These are phyloP conservation scores for Auricularia cornea DNA, from an alignment of 768 basidiomycete species.

Conservation along the genomic window DNA sequence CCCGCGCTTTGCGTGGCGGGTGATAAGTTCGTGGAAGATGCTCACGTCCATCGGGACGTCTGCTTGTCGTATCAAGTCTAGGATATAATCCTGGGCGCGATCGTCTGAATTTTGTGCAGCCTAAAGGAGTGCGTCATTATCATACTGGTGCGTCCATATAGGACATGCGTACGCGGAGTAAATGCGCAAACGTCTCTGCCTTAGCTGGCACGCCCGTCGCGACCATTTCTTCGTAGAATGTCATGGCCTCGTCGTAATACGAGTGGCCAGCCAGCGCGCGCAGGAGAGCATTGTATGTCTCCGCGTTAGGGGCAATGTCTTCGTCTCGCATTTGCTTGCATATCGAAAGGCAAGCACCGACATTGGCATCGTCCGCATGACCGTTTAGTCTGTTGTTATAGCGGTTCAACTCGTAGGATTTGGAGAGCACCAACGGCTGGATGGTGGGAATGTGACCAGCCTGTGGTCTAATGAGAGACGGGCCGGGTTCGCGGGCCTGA, in stretches of 20 bases:
- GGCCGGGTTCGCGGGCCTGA: background rate
- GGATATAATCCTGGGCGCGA: constrained; percentile 28
- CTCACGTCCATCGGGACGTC: constrained; percentile 40
- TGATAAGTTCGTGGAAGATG: constrained; percentile 49
- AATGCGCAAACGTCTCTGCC: constrained; percentile 44
- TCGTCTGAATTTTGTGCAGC: constrained; percentile 20
- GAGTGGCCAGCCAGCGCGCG: constrained; percentile 36
- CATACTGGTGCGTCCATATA: constrained; percentile 15
- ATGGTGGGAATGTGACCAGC: background rate
- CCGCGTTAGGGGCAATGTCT: constrained; percentile 42
- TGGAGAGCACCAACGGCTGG: background rate
- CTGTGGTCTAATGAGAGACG: background rate
- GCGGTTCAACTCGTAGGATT: background rate
- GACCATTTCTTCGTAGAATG: constrained; percentile 63
- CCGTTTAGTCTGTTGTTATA: constrained; percentile 27
- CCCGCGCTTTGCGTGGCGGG: constrained; percentile 32
- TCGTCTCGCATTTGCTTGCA: constrained; percentile 51
- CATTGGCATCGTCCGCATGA: constrained; percentile 29
- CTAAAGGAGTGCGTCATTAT: constrained; percentile 19
- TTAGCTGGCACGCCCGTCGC: constrained; percentile 41
- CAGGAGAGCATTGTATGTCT: constrained; percentile 52
- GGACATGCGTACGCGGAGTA: constrained; percentile 43
- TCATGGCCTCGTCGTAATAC: constrained; percentile 46
- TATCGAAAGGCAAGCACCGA: constrained; percentile 34
- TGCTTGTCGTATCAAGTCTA: constrained; percentile 47